Evolutionary conservation across 2,329 filamentous ascomycete genomes (phyloP), one percentile per base, ranked within the genome.

Genomic region (Fusarium redolens): DNA sequence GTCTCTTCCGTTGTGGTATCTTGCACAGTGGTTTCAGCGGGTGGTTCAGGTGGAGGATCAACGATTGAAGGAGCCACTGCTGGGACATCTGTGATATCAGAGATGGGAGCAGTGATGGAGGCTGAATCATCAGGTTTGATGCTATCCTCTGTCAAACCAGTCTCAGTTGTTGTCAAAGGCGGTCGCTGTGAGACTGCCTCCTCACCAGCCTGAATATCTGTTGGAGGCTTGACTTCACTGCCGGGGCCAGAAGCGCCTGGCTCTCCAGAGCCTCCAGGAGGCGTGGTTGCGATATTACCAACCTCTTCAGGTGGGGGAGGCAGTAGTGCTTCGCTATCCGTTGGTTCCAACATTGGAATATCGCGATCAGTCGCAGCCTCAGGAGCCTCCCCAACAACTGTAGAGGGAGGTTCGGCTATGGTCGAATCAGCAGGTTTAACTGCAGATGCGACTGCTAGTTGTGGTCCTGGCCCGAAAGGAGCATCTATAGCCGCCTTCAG

Each of bases 221-320:
- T 75, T n/a, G 71, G 70, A n/a, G 68, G 60, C 55, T 79, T 80
- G 10, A 77, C 71, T 22, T 75, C 78, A 15, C 62, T 66, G 22
- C 79, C 78, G 11, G 75, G 73, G 0, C 59, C 71, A 38, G 77
- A 78, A 14, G 75, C 72, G 1, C 60, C 58, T 11, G 69, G 66
- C 6, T 78, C 76, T 6, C 81, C 79, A 20, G 77, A 70, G 56
- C 77, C 79, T 69, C 66, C 66, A 5, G 66, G 58, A 7, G 82
- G 81, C 3, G 75, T 75, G 10, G 80, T 80, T 15, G 79, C 74
- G 59, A 84, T 83, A 20, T 84, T 84, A 33, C 82, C 82, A 14
- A 84, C 82, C 66, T 84, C 80, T 30, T 83, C 82, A 0, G 78
- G 81, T 1, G 82, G 82, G 12, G 82, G 82, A 14, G 81, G 82